A percentile compares a stretch with the other conserved stretches of the same genome.
phyloP scores from a whole-genome alignment of 2,329 filamentous ascomycete genomes.

The Paecilomyces sp. region DNA sequence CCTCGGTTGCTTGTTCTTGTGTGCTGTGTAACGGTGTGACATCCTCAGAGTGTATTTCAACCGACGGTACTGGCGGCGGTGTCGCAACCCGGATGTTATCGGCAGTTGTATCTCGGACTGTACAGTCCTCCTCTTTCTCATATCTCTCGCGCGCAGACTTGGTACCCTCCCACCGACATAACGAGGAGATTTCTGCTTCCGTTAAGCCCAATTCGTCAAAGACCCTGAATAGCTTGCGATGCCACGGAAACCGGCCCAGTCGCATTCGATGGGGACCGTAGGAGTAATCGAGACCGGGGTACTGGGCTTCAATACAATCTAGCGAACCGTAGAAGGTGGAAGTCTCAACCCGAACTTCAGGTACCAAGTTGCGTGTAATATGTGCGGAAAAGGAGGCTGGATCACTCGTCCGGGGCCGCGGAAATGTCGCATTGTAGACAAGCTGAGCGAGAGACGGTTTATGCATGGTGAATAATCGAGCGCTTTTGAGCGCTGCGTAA shows the following conservation, averaged over 20 bases:
- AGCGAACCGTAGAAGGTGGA: constrained; percentile 58
- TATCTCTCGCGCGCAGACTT: constrained; percentile 41
- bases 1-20: constrained; percentile 14
- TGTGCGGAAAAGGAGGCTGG: constrained; percentile 53
- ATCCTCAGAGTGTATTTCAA: constrained; percentile 25
- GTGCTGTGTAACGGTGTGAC: constrained; percentile 15
- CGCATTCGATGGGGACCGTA: constrained; percentile 56
- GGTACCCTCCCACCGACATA: constrained; percentile 54
- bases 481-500: neutral
- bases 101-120: constrained; percentile 55
- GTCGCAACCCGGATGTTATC: constrained; percentile 48
- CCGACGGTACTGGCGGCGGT: constrained; percentile 27
- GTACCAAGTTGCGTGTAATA: constrained; percentile 55
- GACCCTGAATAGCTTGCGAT: constrained; percentile 52
- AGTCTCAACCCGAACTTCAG: constrained; percentile 59
- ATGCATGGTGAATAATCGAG: constrained; percentile 42
- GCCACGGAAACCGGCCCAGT: constrained; percentile 55
- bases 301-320: constrained; percentile 59
- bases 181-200: constrained; percentile 51
- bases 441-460: constrained; percentile 53
- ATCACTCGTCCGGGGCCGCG: constrained; percentile 49
- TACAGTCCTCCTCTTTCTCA: constrained; percentile 50
- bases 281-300: constrained; percentile 60
- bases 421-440: constrained; percentile 54
- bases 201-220: constrained; percentile 56